These are phyloP conservation scores for Paratinospora sagittata DNA, from an alignment of 164 flowering plant genomes.

Conservation along the genomic window DNA sequence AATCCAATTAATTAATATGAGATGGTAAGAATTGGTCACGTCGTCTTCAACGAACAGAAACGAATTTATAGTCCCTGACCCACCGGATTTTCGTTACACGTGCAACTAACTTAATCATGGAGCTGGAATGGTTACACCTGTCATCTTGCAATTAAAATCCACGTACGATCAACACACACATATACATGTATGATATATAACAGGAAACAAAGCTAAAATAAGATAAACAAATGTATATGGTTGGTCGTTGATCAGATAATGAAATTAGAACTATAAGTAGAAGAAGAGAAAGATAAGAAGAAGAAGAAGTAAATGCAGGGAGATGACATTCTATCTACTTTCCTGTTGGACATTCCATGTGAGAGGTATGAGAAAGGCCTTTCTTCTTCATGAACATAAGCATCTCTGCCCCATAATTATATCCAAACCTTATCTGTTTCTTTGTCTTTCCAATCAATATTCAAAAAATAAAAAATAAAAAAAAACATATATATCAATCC, in stretches of 20 bases:
- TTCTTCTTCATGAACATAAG: constrained; percentile 9
- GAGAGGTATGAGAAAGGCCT: constrained; percentile 16
- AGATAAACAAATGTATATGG: too few relatives aligned
- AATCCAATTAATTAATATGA: background rate
- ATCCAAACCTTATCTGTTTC: background rate
- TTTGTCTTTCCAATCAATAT: background rate
- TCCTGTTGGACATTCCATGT: constrained; percentile 34
- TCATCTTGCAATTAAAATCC: too few relatives aligned
- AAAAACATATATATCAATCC: too few relatives aligned
- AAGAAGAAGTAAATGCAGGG: background rate
- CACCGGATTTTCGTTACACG: background rate
- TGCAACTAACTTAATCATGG: too few relatives aligned
- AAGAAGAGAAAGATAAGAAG: background rate
- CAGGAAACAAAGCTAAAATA: too few relatives aligned
- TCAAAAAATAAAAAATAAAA: too few relatives aligned
- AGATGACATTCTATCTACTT: constrained; percentile 9
- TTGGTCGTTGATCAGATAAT: too few relatives aligned
- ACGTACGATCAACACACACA: too few relatives aligned
- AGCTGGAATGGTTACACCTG: too few relatives aligned
- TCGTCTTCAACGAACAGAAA: background rate
- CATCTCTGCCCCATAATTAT: background rate
- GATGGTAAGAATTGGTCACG: background rate
- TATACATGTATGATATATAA: too few relatives aligned
- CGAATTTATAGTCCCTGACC: background rate
- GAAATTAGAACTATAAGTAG: too few relatives aligned